Evolutionary conservation across 2,329 filamentous ascomycete genomes (phyloP), one percentile per base, ranked within the genome.

Genomic region (Trichophyton verrucosum): DNA sequence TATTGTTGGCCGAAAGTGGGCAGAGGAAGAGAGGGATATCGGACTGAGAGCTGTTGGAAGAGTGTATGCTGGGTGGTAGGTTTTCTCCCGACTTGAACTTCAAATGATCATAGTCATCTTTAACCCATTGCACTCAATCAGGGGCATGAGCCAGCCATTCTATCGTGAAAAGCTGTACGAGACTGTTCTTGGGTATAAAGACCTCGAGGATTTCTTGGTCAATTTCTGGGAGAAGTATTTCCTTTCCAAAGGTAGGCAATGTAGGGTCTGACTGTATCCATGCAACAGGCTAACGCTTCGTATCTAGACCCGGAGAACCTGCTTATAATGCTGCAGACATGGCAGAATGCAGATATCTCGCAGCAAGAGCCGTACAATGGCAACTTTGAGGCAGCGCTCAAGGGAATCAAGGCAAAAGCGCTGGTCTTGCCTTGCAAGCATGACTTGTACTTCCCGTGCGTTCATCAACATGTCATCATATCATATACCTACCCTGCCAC

Each of bases 221-320:
- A 82, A 80, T 11, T 90, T 89, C 68, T 92, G 89, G 87, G 88
- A 91, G 70, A 74, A 75, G 0, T 91, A 87, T 86, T 86, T 86
- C 3, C 75, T 85, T 17, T 82, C 80, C 0, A 90, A 89, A 74
- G 81, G 80, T 80, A 64, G 40, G 3, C 27, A 30, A 6, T 30
- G 13, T 5, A 2, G 22, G 38, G 15, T 17, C 38, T 36, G 27
- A 44, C 38, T n/a, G 24, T 8, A 13, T 36, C 24, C 24, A 20
- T 2, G 20, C 15, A 20, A n/a, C 20, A 22, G 47, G 24, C 11
- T 56, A 15, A 57, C 30, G 4, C 7, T 36, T 47, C 13, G 6
- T 11, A 22, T 47, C 1, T 66, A 79, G 86, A 90, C 65, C 87
- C 88, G 0, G 86, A 89, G 65, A 89, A 91, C 63, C 76, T 91